A percentile compares a stretch with the other conserved stretches of the same genome.
These are phyloP conservation scores for Neurospora sp. DNA, from an alignment of 495 filamentous ascomycete species.

Conservation along the genomic window DNA sequence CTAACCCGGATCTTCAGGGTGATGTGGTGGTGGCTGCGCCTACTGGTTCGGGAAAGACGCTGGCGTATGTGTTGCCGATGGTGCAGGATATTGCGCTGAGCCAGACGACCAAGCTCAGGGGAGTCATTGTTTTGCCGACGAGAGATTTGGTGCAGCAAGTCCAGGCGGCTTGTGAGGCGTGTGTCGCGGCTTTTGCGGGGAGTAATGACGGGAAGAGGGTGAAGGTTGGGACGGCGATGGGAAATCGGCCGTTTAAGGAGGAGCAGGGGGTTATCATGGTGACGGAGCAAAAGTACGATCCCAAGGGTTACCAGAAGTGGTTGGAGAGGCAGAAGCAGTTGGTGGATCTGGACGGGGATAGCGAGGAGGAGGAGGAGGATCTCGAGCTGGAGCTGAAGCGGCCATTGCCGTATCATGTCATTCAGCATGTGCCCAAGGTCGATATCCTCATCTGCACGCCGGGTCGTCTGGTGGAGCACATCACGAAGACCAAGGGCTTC, in stretches of 20 bases:
- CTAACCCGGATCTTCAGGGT: constrained; percentile 43
- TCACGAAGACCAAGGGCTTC: constrained; percentile 74
- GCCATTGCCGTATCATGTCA: constrained; percentile 50
- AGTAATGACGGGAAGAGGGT: constrained; percentile 47
- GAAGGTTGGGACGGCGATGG: constrained; percentile 71
- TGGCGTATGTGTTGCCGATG: constrained; percentile 83
- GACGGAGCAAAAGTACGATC: constrained; percentile 40
- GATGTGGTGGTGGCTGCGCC: constrained; percentile 83
- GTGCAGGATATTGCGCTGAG: constrained; percentile 57
- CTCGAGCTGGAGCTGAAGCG: constrained; percentile 4
- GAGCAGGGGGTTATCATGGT: constrained; percentile 63
- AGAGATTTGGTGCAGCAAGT: constrained; percentile 83
- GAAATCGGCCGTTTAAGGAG: constrained; percentile 60
- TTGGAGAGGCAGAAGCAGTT: constrained; percentile 8
- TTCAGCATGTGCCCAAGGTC: constrained; percentile 54
- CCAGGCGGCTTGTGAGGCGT: constrained; percentile 58
- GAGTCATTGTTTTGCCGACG: constrained; percentile 78
- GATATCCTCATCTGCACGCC: constrained; percentile 91
- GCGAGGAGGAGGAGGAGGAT: constrained; percentile 9
- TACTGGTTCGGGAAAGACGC: constrained; percentile 89
- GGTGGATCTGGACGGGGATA: constrained; percentile 11
- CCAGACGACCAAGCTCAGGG: constrained; percentile 53
- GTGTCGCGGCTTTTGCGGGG: constrained; percentile 35
- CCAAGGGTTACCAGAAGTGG: constrained; percentile 20
- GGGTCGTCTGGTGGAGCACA: constrained; percentile 83